These are phyloP conservation scores for Peronospora belbahrii DNA, from an alignment of 352 stramenopile species.

Conservation along the genomic window DNA sequence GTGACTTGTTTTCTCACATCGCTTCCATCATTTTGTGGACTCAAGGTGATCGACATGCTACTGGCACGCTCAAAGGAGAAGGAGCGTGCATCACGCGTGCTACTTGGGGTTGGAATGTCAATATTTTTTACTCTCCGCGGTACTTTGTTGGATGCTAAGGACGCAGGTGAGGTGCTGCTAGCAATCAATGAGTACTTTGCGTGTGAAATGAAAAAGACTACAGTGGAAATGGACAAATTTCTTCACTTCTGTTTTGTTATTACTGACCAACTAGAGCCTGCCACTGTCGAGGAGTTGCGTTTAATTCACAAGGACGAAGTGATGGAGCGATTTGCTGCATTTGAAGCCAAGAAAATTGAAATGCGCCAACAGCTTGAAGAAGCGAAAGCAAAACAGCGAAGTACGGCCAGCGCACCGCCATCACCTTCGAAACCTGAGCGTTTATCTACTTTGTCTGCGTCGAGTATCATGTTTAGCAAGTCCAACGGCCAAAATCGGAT, in stretches of 20 bases:
- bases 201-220: conserved; percentile 57
- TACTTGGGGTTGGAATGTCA: conserved; percentile 65
- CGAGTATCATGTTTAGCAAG: conserved; percentile 17
- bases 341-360: conserved; percentile 80
- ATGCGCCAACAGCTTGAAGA: conserved; percentile 78
- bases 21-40: conserved; percentile 51
- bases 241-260: conserved; percentile 54
- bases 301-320: conserved; percentile 76
- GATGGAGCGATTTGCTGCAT: conserved; percentile 69
- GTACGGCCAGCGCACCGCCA: conserved; percentile 31
- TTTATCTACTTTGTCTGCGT: conserved; percentile 38
- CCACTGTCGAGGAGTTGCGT: conserved; percentile 66
- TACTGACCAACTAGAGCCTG: conserved; percentile 60
- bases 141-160: conserved; percentile 52
- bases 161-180: conserved; percentile 71
- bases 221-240: conserved; percentile 62
- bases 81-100: conserved; percentile 56
- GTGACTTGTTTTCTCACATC: conserved; percentile 81
- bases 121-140: conserved; percentile 69
- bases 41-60: conserved; percentile 80
- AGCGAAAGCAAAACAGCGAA: conserved; percentile 45
- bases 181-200: conserved; percentile 77
- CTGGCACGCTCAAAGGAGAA: conserved; percentile 52
- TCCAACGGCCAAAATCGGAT: conserved; percentile 22
- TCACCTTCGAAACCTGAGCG: conserved; percentile 54